Evolutionary conservation across 352 stramenopile genomes (phyloP), one percentile per base, ranked within the genome.

Genomic region (Phytopythium boreale): DNA sequence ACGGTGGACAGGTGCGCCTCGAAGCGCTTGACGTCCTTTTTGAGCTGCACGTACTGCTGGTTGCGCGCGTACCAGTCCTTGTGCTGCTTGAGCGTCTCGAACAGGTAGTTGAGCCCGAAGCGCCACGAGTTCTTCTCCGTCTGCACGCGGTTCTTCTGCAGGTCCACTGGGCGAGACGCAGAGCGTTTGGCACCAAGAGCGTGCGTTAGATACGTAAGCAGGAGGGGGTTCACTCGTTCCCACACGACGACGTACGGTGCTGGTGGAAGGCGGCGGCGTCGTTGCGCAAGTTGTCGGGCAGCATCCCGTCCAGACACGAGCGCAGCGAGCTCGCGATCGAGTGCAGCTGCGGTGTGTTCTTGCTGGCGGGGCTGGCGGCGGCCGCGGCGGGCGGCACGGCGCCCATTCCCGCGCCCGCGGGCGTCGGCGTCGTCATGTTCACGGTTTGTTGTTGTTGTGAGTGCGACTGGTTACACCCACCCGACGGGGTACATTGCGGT

Each of bases 1-100:
- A 96, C 68, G 11, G 85, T 81, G 51, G 76, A 70, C 51, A 96
- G 85, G 68, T 96, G 87, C 37, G 60, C 65, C 65, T 96, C 84
- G 59, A 92, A 84, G 29, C 84, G 82, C 70, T 91, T 90, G 22
- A 84, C 82, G 56, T 95, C 87, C 61, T 93, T 95, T 58, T 78
- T 79, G 17, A 95, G 71, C 70, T 95, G 87, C 61, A 95, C 87
- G 63, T 84, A 95, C 75, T 95, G 87, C 76, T 95, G 87, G 73
- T 95, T 95, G 62, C 87, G 87, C 47, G 71, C 81, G 69, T 93
- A 92, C 87, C 87, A 95, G 60, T 95, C 87, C 66, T 93, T 93
- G 68, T 95, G 87, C 70, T 95, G 82, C 67, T 92, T 92, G 65
- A 95, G 80, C 51, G 87, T 92, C 75, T 95, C 87, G 59, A 95